Evolutionary conservation across 306 rosid species (phyloP).

Genomic region (cucumber (Cucumis sativus)): Cucumber_9930_V3 NC_026657.2:24788501-24789000

Average conservation of each 20-base stretch:
- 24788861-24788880: not conserved
- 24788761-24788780: conserved; percentile 2
- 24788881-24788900: not conserved
- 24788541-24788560: conserved; percentile 20
- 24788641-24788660: not conserved
- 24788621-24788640: not conserved
- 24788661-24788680: not conserved
- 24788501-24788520: conserved; percentile 15
- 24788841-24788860: not conserved
- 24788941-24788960: not conserved
- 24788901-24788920: conserved; percentile 1
- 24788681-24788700: not conserved
- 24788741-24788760: conserved; percentile 10
- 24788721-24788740: conserved; percentile 6
- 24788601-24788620: not conserved
- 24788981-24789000: conserved; percentile 7
- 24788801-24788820: not conserved
- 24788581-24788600: not conserved
- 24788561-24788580: conserved; percentile 4
- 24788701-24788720: not conserved
- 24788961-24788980: not conserved
- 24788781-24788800: not conserved
- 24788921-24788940: conserved; percentile 11
- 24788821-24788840: not conserved
- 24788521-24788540: conserved; percentile 12